Percentiles rank a stretch among this genome's conserved stretches.
These are phyloP conservation scores for Aspergillus glaucus DNA, from an alignment of 2,329 filamentous ascomycete genomes.

Conservation along the genomic window DNA sequence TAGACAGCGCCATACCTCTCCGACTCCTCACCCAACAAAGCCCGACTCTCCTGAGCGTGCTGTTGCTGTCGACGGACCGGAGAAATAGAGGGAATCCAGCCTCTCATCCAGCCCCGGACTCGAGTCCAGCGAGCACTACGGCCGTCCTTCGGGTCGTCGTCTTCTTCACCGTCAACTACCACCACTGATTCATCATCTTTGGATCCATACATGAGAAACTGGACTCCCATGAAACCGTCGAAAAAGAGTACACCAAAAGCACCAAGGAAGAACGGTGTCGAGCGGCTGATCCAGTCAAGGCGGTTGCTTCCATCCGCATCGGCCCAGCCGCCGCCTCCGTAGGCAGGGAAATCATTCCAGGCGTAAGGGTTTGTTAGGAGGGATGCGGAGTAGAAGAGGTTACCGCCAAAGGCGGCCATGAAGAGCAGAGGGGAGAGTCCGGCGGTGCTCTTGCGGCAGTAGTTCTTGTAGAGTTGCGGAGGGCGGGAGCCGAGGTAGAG, in stretches of 20 bases:
- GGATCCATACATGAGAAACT: conserved; percentile 57
- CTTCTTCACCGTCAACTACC: conserved; percentile 24
- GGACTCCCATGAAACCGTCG: conserved; percentile 57
- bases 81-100: conserved; percentile 53
- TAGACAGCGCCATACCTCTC: conserved; percentile 23
- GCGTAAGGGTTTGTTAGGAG: conserved; percentile 58
- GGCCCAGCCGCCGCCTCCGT: conserved; percentile 57
- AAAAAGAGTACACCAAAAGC: conserved; percentile 58
- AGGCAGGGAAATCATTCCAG: conserved; percentile 52
- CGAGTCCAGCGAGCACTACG: conserved; percentile 45
- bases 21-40: conserved; percentile 22
- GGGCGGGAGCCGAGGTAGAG: conserved; percentile 55
- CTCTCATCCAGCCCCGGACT: conserved; percentile 60
- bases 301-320: conserved; percentile 50
- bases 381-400: conserved; percentile 60
- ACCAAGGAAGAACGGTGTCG: conserved; percentile 60
- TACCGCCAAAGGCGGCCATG: conserved; percentile 61
- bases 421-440: conserved; percentile 60
- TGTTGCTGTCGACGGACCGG: conserved; percentile 18
- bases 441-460: conserved; percentile 55
- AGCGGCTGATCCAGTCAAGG: conserved; percentile 51
- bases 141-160: conserved; percentile 36
- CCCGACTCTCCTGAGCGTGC: conserved; percentile 20
- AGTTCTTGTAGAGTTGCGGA: conserved; percentile 62
- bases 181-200: conserved; percentile 39